These are phyloP conservation scores for Hydnomerulius pinastri DNA, from an alignment of 768 basidiomycete species.

Conservation along the genomic window DNA sequence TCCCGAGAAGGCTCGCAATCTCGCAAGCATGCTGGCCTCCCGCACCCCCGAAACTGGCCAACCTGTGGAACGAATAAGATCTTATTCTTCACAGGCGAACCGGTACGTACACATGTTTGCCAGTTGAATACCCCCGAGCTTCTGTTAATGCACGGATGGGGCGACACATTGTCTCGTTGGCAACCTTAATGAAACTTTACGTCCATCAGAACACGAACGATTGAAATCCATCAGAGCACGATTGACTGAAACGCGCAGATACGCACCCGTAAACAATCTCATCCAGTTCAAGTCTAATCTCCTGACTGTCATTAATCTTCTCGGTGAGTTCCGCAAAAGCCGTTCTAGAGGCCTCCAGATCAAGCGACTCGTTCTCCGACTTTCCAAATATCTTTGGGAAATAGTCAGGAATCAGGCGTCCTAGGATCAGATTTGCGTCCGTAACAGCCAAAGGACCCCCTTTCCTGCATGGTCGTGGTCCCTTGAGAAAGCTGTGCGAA, in stretches of 20 bases:
- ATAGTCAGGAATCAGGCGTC: conserved; percentile 84
- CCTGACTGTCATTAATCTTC: conserved; percentile 69
- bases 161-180: conserved; percentile 95
- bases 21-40: conserved; percentile 94
- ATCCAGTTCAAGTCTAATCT: conserved; percentile 64
- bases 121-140: conserved; percentile 81
- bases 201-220: neutral
- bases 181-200: conserved; percentile 87
- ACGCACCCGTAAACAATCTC: conserved; percentile 87
- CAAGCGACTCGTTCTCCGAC: conserved; percentile 82
- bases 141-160: conserved; percentile 92
- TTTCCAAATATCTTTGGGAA: conserved; percentile 97
- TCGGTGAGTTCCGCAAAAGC: conserved; percentile 69
- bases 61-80: conserved; percentile 37
- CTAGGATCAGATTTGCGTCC: conserved; percentile 89
- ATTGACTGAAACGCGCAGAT: neutral
- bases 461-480: conserved; percentile 52
- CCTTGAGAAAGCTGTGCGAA: neutral
- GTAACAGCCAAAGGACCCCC: conserved; percentile 91
- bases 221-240: neutral
- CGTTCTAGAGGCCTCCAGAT: conserved; percentile 64
- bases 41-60: conserved; percentile 88
- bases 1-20: conserved; percentile 83
- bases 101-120: conserved; percentile 59
- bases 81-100: neutral